Percentiles rank a stretch among this genome's conserved stretches.
Conservation (phyloP, 306 rosid species). For the Boehmeria nivea region DNA sequence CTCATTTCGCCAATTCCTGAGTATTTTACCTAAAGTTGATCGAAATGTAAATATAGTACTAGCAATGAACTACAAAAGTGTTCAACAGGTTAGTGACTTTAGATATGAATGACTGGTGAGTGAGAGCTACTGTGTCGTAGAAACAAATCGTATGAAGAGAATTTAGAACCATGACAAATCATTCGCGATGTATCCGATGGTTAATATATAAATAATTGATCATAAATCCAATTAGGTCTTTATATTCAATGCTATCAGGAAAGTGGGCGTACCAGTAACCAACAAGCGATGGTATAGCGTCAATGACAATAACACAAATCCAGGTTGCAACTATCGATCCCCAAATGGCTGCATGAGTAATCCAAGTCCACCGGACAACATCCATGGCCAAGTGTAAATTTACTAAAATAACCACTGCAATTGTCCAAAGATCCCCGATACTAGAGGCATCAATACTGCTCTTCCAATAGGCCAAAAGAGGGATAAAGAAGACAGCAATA, state of each 20-base stretch:
- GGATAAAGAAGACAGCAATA: conserved; percentile 55
- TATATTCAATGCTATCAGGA: neutral
- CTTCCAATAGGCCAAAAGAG: conserved; percentile 68
- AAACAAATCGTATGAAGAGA: too few relatives aligned
- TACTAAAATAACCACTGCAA: conserved; percentile 72
- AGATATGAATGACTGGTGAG: too few relatives aligned
- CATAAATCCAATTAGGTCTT: too few relatives aligned
- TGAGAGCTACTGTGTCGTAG: too few relatives aligned
- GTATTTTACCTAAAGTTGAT: too few relatives aligned
- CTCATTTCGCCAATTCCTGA: neutral
- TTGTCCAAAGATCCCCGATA: conserved; percentile 95
- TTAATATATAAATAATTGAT: neutral
- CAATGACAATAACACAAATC: conserved; percentile 57
- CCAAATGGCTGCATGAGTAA: conserved; percentile 83
- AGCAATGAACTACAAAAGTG: too few relatives aligned
- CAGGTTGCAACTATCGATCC: conserved; percentile 77
- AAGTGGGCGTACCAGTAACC: conserved; percentile 72
- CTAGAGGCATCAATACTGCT: conserved; percentile 58
- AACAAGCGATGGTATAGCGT: conserved; percentile 48
- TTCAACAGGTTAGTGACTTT: too few relatives aligned
- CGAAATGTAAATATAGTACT: too few relatives aligned
- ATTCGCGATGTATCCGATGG: too few relatives aligned
- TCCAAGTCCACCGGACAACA: conserved; percentile 66
- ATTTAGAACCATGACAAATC: too few relatives aligned
- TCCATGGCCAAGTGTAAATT: conserved; percentile 96